Evolutionary conservation across 371 early-diverging fungal genomes (phyloP).

Genomic region (Batkoa obscura): DNA sequence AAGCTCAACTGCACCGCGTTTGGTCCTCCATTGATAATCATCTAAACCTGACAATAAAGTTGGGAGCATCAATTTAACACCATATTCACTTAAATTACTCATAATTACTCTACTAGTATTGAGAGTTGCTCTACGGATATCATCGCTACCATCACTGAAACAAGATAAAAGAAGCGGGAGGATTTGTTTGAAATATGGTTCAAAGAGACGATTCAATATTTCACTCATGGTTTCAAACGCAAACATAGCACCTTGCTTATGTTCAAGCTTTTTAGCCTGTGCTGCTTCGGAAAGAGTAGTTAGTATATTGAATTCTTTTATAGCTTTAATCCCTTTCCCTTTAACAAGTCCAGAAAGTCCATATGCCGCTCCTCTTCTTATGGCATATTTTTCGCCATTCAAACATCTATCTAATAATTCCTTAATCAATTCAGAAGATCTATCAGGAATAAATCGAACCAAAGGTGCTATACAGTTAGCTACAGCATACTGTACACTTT

Average conservation of each 20-base stretch:
- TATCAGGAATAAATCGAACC: constrained; percentile 43
- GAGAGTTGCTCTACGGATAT: constrained; percentile 81
- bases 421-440: constrained; percentile 38
- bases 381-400: constrained; percentile 63
- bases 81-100: constrained; percentile 87
- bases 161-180: constrained; percentile 68
- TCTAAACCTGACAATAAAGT: constrained; percentile 67
- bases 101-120: constrained; percentile 88
- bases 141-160: constrained; percentile 67
- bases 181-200: constrained; percentile 92
- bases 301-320: constrained; percentile 75
- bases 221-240: constrained; percentile 78
- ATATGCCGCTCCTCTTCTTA: constrained; percentile 90
- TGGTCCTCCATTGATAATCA: constrained; percentile 87
- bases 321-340: constrained; percentile 69
- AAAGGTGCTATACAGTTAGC: constrained; percentile 87
- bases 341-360: constrained; percentile 92
- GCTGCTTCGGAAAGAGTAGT: constrained; percentile 60
- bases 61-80: constrained; percentile 89
- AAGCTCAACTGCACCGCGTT: constrained; percentile 88
- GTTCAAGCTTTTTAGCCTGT: constrained; percentile 44
- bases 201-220: constrained; percentile 79
- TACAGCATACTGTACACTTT: constrained; percentile 86
- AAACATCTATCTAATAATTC: constrained; percentile 46
- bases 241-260: constrained; percentile 85